Percentiles rank a stretch among this genome's conserved stretches.
Conservation (phyloP, 2,329 filamentous ascomycete species). For the Botrytis medusae region DNA sequence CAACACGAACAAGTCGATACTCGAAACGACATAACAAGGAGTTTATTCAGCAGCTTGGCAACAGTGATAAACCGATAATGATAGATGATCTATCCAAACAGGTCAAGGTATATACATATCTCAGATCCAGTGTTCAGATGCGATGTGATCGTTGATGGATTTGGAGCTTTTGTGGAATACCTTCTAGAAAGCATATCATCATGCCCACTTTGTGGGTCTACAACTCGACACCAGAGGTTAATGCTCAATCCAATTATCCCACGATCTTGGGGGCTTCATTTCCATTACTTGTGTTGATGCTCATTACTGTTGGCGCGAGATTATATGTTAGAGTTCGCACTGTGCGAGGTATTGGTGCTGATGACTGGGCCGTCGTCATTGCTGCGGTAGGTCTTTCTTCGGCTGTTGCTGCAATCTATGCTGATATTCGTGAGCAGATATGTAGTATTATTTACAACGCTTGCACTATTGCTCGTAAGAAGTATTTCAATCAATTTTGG, state of each 20-base stretch:
- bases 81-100: neutral
- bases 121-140: neutral
- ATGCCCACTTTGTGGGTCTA: conserved; percentile 21
- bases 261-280: neutral
- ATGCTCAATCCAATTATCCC: conserved; percentile 14
- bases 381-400: neutral
- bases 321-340: conserved; percentile 16
- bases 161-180: neutral
- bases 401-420: neutral
- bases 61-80: neutral
- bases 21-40: neutral
- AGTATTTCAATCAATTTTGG: neutral
- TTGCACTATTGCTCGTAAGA: conserved; percentile 13
- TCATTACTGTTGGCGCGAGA: neutral
- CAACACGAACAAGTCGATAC: neutral
- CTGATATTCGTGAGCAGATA: neutral
- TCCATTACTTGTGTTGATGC: conserved; percentile 14
- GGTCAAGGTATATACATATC: conserved; percentile 13
- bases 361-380: conserved; percentile 13
- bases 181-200: conserved; percentile 8
- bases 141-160: neutral
- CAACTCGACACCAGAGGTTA: conserved; percentile 15
- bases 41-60: neutral
- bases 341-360: conserved; percentile 17
- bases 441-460: conserved; percentile 10